Evolutionary conservation across 768 basidiomycete species (phyloP), one percentile per base, ranked within the genome.

Genomic region (Phylloporus rhodoxanthus): DNA sequence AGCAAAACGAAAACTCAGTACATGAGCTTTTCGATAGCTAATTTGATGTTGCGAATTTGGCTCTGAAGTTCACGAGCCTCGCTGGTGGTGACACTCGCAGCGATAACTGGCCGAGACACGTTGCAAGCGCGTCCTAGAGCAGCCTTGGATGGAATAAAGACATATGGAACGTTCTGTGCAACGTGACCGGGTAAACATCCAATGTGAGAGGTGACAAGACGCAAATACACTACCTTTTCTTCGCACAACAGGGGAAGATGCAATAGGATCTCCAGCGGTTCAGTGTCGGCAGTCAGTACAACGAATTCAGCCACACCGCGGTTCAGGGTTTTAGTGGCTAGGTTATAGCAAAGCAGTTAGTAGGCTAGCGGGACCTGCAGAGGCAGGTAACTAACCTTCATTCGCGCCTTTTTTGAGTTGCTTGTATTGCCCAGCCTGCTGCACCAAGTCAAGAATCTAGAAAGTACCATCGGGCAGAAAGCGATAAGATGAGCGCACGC

Each of bases 321-420:
- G 70, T 97, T 97, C 55, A 97, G 80, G 17, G 93, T 96, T 75
- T 99, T 99, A 57, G 96, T 99, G 39, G 94, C 93, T 92, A 61
- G 13, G 32, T 49, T 45, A 38, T 15, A 28, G 34, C 20, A 32
- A 21, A 20, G 8, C n/a, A 25, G n/a, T 61, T 14, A 63, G 52
- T n/a, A 41, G 47, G 48, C 30, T 13, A 20, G 46, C 25, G 11
- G 23, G 23, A 14, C 2, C n/a, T n/a, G 8, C 9, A 30, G n/a
- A 28, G 45, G 25, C 15, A 41, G n/a, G 15, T 14, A 25, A 62
- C 76, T 30, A 43, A 89, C 91, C 89, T 81, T 99, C 96, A 71
- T 99, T 99, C 37, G 96, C 96, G 53, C 96, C 95, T 75, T 97
- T 97, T 75, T 97, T 98, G 42, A 97, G 74, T 70, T 97, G 94